Evolutionary conservation across 257 asterid species (phyloP).

Genomic region (Plantago major): DNA sequence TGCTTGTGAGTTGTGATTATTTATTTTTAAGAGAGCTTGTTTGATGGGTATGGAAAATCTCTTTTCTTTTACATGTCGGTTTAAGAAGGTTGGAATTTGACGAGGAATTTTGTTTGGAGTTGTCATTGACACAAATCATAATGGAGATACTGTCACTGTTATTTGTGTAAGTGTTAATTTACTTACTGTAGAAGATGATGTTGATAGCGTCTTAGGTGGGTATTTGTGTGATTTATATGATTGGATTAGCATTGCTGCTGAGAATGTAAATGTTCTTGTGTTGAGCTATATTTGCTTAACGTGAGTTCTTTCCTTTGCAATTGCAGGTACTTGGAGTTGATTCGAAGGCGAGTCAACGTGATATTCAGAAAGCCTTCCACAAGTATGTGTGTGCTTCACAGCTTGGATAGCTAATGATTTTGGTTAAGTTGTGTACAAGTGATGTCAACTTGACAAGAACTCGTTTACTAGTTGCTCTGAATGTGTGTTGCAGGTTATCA

Average conservation of each 20-base stretch:
- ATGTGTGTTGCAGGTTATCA: slow-evolving; percentile 55
- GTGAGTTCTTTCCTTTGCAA: slow-evolving; percentile 6
- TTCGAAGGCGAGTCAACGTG: slow-evolving; percentile 70
- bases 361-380: slow-evolving; percentile 95
- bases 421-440: not conserved
- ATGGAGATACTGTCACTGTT: not conserved
- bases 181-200: too few relatives aligned
- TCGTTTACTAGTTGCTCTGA: too few relatives aligned
- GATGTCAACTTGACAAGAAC: slow-evolving; percentile 7
- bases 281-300: slow-evolving; percentile 6
- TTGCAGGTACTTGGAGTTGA: slow-evolving; percentile 91
- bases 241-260: too few relatives aligned
- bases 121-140: not conserved
- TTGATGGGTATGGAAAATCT: not conserved
- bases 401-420: not conserved
- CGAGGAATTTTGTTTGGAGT: not conserved
- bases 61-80: not conserved
- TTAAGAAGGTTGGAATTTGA: not conserved
- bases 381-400: slow-evolving; percentile 44
- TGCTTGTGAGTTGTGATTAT: too few relatives aligned
- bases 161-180: too few relatives aligned
- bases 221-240: not conserved
- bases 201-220: not conserved
- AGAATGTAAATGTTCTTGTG: not conserved
- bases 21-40: too few relatives aligned